Conservation (phyloP, 2,329 filamentous ascomycete genomes). For the Periconia sp. region DNA sequence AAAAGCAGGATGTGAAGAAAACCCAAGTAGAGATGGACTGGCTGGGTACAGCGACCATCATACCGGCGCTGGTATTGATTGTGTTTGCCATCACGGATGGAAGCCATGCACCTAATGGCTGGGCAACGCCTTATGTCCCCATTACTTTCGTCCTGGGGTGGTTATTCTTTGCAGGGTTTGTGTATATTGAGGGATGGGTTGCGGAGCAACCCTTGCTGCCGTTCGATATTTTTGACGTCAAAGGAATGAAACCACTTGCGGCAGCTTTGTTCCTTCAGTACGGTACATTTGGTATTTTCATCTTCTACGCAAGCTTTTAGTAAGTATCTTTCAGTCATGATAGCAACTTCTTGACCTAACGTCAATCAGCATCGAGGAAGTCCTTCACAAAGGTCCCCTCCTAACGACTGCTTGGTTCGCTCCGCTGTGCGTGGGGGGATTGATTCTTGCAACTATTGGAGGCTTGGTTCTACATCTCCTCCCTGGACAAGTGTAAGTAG, state of each 20-base stretch:
- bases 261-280: constrained; percentile 50
- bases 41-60: constrained; percentile 37
- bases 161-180: constrained; percentile 59
- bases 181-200: constrained; percentile 74
- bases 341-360: neutral
- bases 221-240: constrained; percentile 67
- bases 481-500: constrained; percentile 29
- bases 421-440: constrained; percentile 39
- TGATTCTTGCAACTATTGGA: constrained; percentile 36
- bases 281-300: constrained; percentile 40
- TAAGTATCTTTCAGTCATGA: constrained; percentile 7
- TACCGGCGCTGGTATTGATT: constrained; percentile 64
- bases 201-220: constrained; percentile 70
- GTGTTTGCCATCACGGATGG: constrained; percentile 77
- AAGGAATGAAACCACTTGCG: constrained; percentile 58
- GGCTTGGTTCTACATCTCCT: constrained; percentile 40
- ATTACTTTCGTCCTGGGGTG: constrained; percentile 65
- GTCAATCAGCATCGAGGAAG: constrained; percentile 24
- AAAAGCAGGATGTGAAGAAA: constrained; percentile 3
- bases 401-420: constrained; percentile 39
- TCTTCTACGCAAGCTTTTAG: constrained; percentile 45
- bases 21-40: constrained; percentile 39
- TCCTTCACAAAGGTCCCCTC: constrained; percentile 31
- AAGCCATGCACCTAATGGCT: constrained; percentile 67
- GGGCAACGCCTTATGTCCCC: constrained; percentile 73